Conservation (phyloP, 441 rosid species). For the Adansonia madagascariensis region DNA sequence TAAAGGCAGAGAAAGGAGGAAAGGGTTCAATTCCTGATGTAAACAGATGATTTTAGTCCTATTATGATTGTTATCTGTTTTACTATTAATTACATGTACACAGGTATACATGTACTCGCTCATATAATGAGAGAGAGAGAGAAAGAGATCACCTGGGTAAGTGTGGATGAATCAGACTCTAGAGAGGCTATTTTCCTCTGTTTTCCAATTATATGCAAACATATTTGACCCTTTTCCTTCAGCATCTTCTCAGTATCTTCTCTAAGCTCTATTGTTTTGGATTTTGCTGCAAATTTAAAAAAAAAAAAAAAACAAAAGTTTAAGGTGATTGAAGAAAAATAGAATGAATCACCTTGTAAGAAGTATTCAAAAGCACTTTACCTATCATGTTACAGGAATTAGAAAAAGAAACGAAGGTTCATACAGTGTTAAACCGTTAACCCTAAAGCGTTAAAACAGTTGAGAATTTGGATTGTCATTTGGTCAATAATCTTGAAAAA, state of each 20-base stretch:
- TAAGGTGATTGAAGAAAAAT: background rate
- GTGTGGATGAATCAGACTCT: constrained; percentile 64
- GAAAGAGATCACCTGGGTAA: constrained; percentile 51
- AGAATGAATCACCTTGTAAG: background rate
- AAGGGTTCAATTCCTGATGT: background rate
- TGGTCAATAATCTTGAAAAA: background rate
- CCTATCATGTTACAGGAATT: background rate
- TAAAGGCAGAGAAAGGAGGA: background rate
- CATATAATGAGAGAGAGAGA: constrained; percentile 8
- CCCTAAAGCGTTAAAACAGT: no score
- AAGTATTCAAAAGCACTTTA: background rate
- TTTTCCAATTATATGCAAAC: constrained; percentile 58
- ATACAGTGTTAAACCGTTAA: background rate
- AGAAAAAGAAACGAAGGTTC: background rate
- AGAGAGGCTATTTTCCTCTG: constrained; percentile 56
- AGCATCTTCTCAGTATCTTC: constrained; percentile 58
- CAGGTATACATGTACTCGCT: no score
- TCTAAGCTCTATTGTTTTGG: constrained; percentile 46
- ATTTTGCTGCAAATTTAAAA: constrained; percentile 48
- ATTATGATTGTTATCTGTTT: background rate
- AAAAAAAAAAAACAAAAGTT: background rate
- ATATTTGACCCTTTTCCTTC: constrained; percentile 55
- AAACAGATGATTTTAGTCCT: background rate
- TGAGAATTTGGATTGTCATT: background rate
- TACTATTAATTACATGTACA: background rate